Conservation (phyloP, 2,329 filamentous ascomycete species). For the Venturia pyrina region DNA sequence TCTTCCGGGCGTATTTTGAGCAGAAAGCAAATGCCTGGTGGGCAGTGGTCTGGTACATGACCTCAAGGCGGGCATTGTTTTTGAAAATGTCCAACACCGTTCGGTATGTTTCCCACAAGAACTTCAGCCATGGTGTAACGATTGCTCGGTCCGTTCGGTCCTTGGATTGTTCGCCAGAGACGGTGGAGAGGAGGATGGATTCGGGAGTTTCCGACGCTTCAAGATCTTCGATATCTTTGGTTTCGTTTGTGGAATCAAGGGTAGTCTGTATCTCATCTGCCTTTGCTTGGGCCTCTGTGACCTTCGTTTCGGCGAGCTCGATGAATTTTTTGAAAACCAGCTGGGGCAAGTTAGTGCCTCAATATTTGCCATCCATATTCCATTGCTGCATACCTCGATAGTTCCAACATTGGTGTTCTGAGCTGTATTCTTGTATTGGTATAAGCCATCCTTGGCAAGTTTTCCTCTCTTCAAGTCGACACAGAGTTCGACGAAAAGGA, state of each 20-base stretch:
- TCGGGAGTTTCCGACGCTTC: conserved; percentile 97
- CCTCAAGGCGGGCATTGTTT: conserved; percentile 95
- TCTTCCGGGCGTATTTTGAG: conserved; percentile 96
- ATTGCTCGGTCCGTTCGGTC: conserved; percentile 97
- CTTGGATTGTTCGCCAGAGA: conserved; percentile 93
- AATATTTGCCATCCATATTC: neutral
- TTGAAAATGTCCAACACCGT: conserved; percentile 97
- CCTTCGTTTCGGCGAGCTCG: conserved; percentile 90
- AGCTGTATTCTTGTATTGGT: conserved; percentile 99
- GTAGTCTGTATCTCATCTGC: conserved; percentile 88
- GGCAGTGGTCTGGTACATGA: conserved; percentile 96
- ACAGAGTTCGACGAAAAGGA: conserved; percentile 91
- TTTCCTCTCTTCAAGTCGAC: conserved; percentile 98
- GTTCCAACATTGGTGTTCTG: conserved; percentile 98
- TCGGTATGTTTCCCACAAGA: conserved; percentile 98
- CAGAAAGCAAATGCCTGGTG: conserved; percentile 99
- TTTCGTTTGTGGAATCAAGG: conserved; percentile 63
- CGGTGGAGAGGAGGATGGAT: conserved; percentile 93
- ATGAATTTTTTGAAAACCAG: conserved; percentile 96
- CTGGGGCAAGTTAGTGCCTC: conserved; percentile 47
- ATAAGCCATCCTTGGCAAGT: conserved; percentile 94
- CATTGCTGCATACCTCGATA: conserved; percentile 60
- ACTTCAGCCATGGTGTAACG: conserved; percentile 98
- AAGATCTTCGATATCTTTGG: conserved; percentile 79
- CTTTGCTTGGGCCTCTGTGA: conserved; percentile 89